Base-by-base conservation (phyloP, 2,329 filamentous ascomycete genomes). In the Stenocarpella maydis region DNA sequence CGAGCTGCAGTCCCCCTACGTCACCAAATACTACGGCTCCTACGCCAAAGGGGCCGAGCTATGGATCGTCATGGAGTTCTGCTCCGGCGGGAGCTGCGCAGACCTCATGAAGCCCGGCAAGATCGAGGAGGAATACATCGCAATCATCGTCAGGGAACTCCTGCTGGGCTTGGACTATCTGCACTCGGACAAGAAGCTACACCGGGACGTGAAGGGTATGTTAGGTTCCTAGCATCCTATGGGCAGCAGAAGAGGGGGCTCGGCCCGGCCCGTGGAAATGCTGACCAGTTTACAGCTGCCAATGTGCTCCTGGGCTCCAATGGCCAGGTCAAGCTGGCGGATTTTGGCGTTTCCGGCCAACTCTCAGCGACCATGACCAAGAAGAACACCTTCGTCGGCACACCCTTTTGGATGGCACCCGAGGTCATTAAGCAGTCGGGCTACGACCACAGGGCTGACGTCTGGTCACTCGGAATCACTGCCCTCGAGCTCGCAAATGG, bases 31-130 rank as follows among this genome's bases (percentile, higher is more conserved):
- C 84, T 94, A 97, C 82, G 96, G 96, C 74, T 98, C 95, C 68
- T 98, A 96, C 78, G 90, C 97, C 74, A 97, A 97, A 77, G 96
- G 95, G 28, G 96, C 95, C 2, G 93, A 98, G 82, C 83, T 99
- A 76, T 99, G 96, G 96, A 99, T 99, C 75, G 94, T 98, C 79
- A 99, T 99, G 96, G 96, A 99, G 81, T 99, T 96, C 77, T 99
- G 96, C 81, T 95, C 95, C 1, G 96, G 96, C 26, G 96, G 96
- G 5, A 98, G 95, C 81, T 98, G 96, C 78, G 94, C 93, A 58
- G 96, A 98, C 78, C 84, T 99, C 71, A 92, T 99, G 91, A 97
- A 97, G 82, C 94, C 96, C 0, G 96, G 96, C 28, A 82, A 91
- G 49, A 95, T 99, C 71, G 89, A 91, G 24, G 96, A 99, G 82